Evolutionary conservation across 2,329 filamentous ascomycete genomes (phyloP).

Genomic region (Colletotrichum sp.): DNA sequence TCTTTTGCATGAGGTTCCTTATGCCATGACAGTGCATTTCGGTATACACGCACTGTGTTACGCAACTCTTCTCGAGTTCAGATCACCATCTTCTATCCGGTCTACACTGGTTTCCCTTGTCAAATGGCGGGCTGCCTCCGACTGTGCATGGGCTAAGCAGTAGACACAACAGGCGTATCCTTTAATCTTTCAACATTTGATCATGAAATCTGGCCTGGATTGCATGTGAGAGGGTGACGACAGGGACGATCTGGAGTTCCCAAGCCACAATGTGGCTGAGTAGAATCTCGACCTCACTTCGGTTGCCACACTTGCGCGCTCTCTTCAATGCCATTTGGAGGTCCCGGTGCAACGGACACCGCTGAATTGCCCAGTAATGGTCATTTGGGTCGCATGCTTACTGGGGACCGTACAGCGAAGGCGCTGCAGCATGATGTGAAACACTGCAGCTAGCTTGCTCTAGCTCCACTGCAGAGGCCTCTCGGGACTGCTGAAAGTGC

Average conservation of each 20-base stretch:
- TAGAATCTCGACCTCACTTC: background rate
- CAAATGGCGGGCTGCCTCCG: background rate
- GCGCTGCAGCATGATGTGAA: slow-evolving; percentile 12
- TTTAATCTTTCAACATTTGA: background rate
- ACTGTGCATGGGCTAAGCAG: background rate
- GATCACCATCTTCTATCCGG: background rate
- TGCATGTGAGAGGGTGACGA: background rate
- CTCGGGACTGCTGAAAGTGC: background rate
- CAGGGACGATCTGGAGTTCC: background rate
- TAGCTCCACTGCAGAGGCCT: slow-evolving; percentile 17
- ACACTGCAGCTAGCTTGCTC: background rate
- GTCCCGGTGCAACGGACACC: background rate
- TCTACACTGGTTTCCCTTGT: background rate
- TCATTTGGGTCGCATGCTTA: background rate
- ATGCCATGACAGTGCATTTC: background rate
- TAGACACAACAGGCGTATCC: background rate
- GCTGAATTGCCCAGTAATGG: background rate
- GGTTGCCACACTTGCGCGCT: background rate
- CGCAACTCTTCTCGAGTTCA: background rate
- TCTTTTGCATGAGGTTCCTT: background rate
- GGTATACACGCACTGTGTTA: background rate
- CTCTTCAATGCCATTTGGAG: background rate
- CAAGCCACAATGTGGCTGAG: background rate
- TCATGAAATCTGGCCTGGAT: background rate
- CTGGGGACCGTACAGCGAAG: background rate